These are phyloP conservation scores for Hyaloscypha finlandica DNA, from an alignment of 495 filamentous ascomycete species.

Conservation along the genomic window DNA sequence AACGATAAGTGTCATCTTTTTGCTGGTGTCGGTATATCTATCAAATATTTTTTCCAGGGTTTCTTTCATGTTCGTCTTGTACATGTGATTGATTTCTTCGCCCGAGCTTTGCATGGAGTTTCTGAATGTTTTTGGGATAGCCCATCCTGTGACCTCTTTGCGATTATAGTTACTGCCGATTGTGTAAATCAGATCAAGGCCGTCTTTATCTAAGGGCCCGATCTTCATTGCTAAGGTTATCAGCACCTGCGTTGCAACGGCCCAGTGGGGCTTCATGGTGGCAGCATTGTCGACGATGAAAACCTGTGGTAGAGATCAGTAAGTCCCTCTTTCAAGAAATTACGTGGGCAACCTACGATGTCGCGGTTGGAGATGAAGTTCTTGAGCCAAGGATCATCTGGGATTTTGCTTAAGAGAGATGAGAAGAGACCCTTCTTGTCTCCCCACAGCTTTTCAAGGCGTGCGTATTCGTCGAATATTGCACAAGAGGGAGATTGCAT, in stretches of 20 bases:
- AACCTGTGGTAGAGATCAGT: too few relatives aligned
- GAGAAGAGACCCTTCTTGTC: not conserved
- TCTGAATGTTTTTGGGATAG: too few relatives aligned
- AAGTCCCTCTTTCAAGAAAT: not conserved
- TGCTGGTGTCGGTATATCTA: not conserved
- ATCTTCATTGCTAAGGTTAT: conserved; percentile 35
- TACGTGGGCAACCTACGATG: not conserved
- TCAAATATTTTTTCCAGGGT: conserved; percentile 7
- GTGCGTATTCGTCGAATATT: not conserved
- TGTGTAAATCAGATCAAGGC: conserved; percentile 28
- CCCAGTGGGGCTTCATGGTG: conserved; percentile 26
- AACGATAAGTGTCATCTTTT: conserved; percentile 34
- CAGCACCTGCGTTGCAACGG: conserved; percentile 28
- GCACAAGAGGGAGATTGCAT: too few relatives aligned
- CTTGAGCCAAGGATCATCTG: conserved; percentile 2
- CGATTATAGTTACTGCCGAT: not conserved
- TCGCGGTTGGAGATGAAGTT: conserved; percentile 6
- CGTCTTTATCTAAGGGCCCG: conserved; percentile 33
- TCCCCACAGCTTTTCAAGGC: not conserved
- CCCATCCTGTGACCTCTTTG: too few relatives aligned
- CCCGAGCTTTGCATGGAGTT: not conserved
- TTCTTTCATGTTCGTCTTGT: conserved; percentile 12
- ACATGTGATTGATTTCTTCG: not conserved
- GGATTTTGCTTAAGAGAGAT: conserved; percentile 1
- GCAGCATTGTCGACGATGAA: too few relatives aligned